Evolutionary conservation across 257 asterid species (phyloP).

Genomic region (Voacanga thouarsii): DNA sequence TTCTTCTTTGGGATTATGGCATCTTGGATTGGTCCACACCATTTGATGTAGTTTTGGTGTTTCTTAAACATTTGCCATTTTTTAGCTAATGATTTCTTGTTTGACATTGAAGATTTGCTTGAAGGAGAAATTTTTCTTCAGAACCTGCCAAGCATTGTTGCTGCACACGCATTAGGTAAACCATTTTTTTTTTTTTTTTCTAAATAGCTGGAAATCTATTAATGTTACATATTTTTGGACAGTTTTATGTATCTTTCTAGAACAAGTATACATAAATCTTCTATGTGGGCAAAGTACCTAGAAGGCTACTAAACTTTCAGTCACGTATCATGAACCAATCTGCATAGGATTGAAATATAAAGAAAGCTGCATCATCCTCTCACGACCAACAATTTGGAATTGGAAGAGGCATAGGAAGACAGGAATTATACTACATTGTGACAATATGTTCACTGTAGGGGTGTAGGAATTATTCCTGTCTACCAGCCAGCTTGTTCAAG

Average conservation of each 20-base stretch:
- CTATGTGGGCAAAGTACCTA: background rate
- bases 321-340: background rate
- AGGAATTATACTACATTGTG: background rate
- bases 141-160: conserved; percentile 90
- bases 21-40: background rate
- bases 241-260: background rate
- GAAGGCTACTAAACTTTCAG: background rate
- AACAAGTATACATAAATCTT: background rate
- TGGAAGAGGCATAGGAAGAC: background rate
- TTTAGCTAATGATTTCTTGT: conserved; percentile 1
- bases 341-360: background rate
- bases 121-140: conserved; percentile 98
- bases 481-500: background rate
- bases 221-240: background rate
- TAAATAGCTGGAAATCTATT: background rate
- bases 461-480: background rate
- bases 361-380: background rate
- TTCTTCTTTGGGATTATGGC: background rate
- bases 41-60: background rate
- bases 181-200: background rate
- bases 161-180: conserved; percentile 85
- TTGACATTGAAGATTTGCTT: conserved; percentile 62
- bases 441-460: background rate
- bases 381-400: background rate
- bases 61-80: background rate